Conservation (phyloP, 305 asterid genomes). For the Fraxinus sp. region DNA sequence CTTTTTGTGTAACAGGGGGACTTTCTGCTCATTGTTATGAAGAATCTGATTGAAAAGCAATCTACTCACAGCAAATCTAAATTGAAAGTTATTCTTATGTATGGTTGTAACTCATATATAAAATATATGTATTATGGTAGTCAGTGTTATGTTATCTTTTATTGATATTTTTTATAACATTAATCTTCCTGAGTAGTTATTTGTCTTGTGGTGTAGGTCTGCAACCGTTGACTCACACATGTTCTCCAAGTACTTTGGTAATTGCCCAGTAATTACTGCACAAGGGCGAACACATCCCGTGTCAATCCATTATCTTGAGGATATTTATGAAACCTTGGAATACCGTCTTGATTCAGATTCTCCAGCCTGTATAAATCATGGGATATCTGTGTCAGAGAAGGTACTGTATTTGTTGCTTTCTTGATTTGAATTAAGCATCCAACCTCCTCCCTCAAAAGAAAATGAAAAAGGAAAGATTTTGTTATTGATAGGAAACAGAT, state of each 20-base stretch:
- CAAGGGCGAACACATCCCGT: constrained; percentile 94
- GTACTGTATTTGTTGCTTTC: constrained; percentile 33
- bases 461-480: background rate
- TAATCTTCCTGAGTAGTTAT: constrained; percentile 27
- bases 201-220: constrained; percentile 59
- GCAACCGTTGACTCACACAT: constrained; percentile 93
- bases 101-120: constrained; percentile 36
- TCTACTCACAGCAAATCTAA: constrained; percentile 46
- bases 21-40: constrained; percentile 84
- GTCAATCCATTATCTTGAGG: constrained; percentile 82
- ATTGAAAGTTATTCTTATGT: constrained; percentile 94
- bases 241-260: constrained; percentile 83
- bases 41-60: constrained; percentile 86
- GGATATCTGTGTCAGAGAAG: constrained; percentile 53
- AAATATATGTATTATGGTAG: constrained; percentile 20
- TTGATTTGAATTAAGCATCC: background rate
- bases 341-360: constrained; percentile 91
- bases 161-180: constrained; percentile 18
- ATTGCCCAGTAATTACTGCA: constrained; percentile 93
- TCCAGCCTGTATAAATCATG: constrained; percentile 65
- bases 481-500: too few species aligned
- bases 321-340: constrained; percentile 68
- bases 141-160: constrained; percentile 3
- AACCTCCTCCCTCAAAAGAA: background rate
- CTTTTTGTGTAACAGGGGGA: constrained; percentile 78